phyloP scores from a whole-genome alignment of 2,329 filamentous ascomycete species.

The Cylindrodendrum hubeiense region DNA sequence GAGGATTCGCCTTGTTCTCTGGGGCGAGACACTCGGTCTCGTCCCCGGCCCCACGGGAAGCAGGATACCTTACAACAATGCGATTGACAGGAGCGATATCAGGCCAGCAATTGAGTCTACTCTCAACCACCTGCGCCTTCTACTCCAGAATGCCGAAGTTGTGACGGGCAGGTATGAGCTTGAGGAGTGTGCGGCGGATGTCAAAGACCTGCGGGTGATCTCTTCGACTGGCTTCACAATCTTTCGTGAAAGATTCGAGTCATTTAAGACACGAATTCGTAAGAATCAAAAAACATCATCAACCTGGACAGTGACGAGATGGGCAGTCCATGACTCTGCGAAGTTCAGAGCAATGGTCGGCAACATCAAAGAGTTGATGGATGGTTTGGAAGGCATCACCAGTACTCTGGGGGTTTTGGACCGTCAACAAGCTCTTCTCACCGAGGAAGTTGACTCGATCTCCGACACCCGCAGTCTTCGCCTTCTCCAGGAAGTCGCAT shows the following conservation, averaged over 20 bases:
- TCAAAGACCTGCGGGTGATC: neutral
- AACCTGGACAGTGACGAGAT: constrained; percentile 3
- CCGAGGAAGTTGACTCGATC: neutral
- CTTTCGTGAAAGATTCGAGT: constrained; percentile 1
- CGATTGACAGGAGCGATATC: constrained; percentile 4
- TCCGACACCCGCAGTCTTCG: neutral
- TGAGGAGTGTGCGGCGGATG: neutral
- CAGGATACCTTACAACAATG: neutral
- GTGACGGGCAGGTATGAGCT: constrained; percentile 5
- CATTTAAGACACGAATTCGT: neutral
- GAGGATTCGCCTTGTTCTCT: constrained; percentile 6
- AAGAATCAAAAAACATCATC: constrained; percentile 4
- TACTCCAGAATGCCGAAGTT: constrained; percentile 1
- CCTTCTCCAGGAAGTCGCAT: neutral
- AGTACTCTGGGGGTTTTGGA: neutral
- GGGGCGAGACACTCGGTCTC: constrained; percentile 15
- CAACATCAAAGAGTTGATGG: neutral
- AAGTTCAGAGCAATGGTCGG: neutral
- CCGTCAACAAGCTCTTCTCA: neutral
- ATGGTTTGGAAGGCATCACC: neutral
- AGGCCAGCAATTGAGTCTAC: neutral
- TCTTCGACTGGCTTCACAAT: neutral
- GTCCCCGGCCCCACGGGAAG: neutral
- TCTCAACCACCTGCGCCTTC: neutral
- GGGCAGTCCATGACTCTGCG: neutral